Percentiles rank a stretch among this genome's conserved stretches.
Conservation (phyloP, 306 rosid genomes). For the Corylus heterophylla region DNA sequence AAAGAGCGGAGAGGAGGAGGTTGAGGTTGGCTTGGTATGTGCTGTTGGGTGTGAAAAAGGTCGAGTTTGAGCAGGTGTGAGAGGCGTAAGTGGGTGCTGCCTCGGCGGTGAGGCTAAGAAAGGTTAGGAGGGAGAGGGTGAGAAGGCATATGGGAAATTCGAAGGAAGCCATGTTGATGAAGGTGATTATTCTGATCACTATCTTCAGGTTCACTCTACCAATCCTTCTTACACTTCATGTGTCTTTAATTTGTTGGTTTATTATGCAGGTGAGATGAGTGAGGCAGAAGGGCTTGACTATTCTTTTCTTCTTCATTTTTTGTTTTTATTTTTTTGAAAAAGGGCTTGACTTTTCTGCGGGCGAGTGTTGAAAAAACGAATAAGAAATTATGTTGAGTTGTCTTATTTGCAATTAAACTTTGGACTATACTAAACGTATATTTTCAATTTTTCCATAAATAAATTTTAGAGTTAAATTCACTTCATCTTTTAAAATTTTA, state of each 20-base stretch:
- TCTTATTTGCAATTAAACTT: not conserved
- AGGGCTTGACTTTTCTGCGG: not conserved
- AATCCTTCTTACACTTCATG: not conserved
- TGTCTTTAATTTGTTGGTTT: no score
- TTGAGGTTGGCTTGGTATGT: not conserved
- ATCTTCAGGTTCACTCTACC: conserved; percentile 5
- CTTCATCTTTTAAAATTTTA: no score
- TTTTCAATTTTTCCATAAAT: no score
- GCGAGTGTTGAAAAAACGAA: not conserved
- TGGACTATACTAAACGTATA: no score
- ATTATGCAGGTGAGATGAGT: not conserved
- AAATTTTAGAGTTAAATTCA: no score
- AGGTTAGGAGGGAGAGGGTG: not conserved
- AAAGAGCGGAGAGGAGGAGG: conserved; percentile 12
- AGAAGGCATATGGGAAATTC: not conserved
- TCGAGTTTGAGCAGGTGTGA: not conserved
- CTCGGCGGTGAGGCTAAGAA: not conserved
- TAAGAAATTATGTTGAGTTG: not conserved
- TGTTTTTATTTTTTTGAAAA: no score
- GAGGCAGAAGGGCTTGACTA: not conserved
- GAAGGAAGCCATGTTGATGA: not conserved
- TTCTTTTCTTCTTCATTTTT: no score
- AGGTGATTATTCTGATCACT: not conserved
- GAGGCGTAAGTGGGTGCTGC: not conserved
- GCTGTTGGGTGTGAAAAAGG: not conserved